phyloP scores from a whole-genome alignment of 371 early-diverging fungal species.

The Rhizomucor pusillus region DNA sequence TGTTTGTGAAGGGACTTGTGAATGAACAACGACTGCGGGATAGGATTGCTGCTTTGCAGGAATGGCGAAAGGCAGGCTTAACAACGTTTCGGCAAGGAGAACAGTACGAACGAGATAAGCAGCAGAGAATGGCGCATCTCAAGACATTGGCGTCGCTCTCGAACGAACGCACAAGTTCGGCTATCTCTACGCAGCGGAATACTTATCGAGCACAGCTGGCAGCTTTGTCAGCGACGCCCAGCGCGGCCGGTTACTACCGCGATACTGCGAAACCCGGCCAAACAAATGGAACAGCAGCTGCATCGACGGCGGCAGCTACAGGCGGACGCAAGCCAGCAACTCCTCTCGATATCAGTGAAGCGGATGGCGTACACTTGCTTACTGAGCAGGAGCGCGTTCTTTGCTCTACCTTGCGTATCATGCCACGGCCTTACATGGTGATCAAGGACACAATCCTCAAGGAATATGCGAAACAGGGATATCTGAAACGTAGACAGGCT shows the following conservation, averaged over 20 bases:
- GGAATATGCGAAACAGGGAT: conserved; percentile 77
- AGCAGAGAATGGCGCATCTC: conserved; percentile 35
- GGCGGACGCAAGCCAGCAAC: conserved; percentile 57
- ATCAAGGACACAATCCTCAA: conserved; percentile 87
- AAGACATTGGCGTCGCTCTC: conserved; percentile 40
- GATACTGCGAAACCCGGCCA: conserved; percentile 15
- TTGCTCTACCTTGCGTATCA: conserved; percentile 80
- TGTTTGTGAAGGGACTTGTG: conserved; percentile 77
- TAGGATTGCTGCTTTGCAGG: conserved; percentile 84
- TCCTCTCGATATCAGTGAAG: conserved; percentile 75
- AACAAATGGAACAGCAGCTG: conserved; percentile 7
- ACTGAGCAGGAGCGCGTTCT: conserved; percentile 75
- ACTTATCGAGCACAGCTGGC: conserved; percentile 24
- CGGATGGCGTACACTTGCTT: conserved; percentile 87
- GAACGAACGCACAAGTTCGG: conserved; percentile 32
- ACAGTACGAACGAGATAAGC: conserved; percentile 67
- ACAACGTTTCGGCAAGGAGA: conserved; percentile 72
- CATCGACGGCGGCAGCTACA: conserved; percentile 28
- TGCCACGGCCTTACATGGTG: conserved; percentile 83
- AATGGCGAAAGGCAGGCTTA: conserved; percentile 88
- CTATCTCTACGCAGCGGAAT: conserved; percentile 14
- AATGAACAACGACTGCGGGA: conserved; percentile 73
- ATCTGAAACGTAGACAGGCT: conserved; percentile 71
- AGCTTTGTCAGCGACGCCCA: conserved; percentile 13
- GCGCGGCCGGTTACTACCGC: conserved; percentile 29